These are phyloP conservation scores for Ascochyta lentis DNA, from an alignment of 2,329 filamentous ascomycete genomes.

Conservation along the genomic window DNA sequence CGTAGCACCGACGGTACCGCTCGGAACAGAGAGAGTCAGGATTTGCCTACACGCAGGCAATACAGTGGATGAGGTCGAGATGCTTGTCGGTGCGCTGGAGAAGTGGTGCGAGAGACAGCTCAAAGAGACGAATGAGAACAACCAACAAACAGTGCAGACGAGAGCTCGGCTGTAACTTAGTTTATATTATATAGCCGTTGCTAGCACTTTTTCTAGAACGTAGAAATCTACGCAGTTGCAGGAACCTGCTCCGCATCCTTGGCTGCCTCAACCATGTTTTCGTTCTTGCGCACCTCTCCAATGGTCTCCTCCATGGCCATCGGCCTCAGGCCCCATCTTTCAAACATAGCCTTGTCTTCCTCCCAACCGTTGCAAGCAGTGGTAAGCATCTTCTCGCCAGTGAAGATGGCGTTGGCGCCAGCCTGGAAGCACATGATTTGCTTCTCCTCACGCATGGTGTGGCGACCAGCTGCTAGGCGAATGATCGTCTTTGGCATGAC, in stretches of 20 bases:
- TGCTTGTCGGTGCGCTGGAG: conserved; percentile 39
- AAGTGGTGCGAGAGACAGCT: conserved; percentile 35
- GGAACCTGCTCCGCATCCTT: conserved; percentile 17
- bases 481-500: conserved; percentile 88
- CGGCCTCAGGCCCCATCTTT: conserved; percentile 78
- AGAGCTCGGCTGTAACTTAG: conserved; percentile 2
- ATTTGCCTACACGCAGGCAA: conserved; percentile 53
- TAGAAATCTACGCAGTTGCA: conserved; percentile 1
- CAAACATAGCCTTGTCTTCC: conserved; percentile 84
- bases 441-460: conserved; percentile 85
- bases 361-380: conserved; percentile 92
- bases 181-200: not conserved
- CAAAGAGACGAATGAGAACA: not conserved
- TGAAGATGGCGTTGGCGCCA: conserved; percentile 93
- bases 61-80: conserved; percentile 45
- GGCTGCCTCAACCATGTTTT: conserved; percentile 20
- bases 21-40: conserved; percentile 49
- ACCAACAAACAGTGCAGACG: not conserved
- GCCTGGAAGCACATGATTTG: conserved; percentile 90
- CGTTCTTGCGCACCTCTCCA: conserved; percentile 36
- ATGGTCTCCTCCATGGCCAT: conserved; percentile 62
- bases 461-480: conserved; percentile 82
- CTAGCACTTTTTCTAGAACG: not conserved
- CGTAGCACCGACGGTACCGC: conserved; percentile 51
- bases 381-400: conserved; percentile 93